phyloP scores from a whole-genome alignment of 1,139 yeast species.

The Yamadazyma jaroonii region DNA sequence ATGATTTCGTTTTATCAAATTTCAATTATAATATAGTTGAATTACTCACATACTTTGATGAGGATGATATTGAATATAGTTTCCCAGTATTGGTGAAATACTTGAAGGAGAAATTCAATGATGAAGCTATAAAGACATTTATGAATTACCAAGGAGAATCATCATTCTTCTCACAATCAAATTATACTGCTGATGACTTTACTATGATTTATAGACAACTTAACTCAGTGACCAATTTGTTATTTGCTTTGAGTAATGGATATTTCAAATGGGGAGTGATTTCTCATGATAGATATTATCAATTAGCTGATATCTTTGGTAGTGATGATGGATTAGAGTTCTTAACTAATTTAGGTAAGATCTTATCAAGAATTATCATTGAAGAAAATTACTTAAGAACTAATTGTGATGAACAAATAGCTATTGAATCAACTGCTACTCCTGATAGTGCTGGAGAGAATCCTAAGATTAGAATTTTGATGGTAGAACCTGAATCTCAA shows the following conservation, averaged over 20 bases:
- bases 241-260: slow-evolving; percentile 46
- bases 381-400: slow-evolving; percentile 58
- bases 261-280: slow-evolving; percentile 51
- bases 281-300: slow-evolving; percentile 47
- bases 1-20: slow-evolving; percentile 56
- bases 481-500: slow-evolving; percentile 40
- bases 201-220: slow-evolving; percentile 32
- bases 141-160: slow-evolving; percentile 15
- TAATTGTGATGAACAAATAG: slow-evolving; percentile 45
- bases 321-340: slow-evolving; percentile 24
- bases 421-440: slow-evolving; percentile 40
- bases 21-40: slow-evolving; percentile 54
- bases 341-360: slow-evolving; percentile 33
- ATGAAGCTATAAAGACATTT: slow-evolving; percentile 17
- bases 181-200: slow-evolving; percentile 26
- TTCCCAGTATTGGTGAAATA: slow-evolving; percentile 24
- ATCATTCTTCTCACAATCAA: slow-evolving; percentile 29
- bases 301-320: slow-evolving; percentile 45
- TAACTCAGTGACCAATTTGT: slow-evolving; percentile 33
- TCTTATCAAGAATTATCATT: slow-evolving; percentile 48
- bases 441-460: slow-evolving; percentile 24
- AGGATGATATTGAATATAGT: slow-evolving; percentile 52
- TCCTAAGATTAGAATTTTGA: slow-evolving; percentile 36
- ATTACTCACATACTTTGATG: slow-evolving; percentile 55
- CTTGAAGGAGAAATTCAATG: slow-evolving; percentile 15